Base-by-base conservation (phyloP, 164 flowering plant genomes). In the Hamamelis virginiana region DNA sequence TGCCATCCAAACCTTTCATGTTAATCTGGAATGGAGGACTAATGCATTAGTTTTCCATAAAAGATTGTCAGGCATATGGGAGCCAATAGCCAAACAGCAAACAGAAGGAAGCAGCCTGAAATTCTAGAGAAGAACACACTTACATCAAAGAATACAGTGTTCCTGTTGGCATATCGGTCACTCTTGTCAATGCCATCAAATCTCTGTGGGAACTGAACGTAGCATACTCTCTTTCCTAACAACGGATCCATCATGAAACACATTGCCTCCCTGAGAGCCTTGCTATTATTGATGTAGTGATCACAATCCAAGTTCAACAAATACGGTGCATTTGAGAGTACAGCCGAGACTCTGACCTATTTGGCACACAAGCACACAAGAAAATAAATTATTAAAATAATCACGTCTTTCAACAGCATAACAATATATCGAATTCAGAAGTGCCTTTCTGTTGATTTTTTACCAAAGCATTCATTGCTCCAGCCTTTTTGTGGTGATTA, bases 381-480 rank as follows among this genome's bases (percentile, higher is more conserved):
- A 33, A 33, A 33, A 33, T 33, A 33, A 33, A 33, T 33, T 33
- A 33, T 33, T 6, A 33, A 33, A 33, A 33, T 33, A 33, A 33
- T 33, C 41, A 33, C 41, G 6, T 33, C 41, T 14, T 23, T 23
- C 0, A 47, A 16, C 21, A 16, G 44, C 19, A 28, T 43, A 4
- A 45, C 43, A 51, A 62, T 14, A 62, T 23, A 28, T 25, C 18
- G 51, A 62, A 64, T 50, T 8, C 61, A 64, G 25, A 12, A 21
- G 48, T 6, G 11, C 45, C 8, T 18, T 43, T 28, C 41, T 33
- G 41, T 21, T 8, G 28, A 19, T 45, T 53, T 72, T 77, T 72
- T 77, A 87, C 91, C 80, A 87, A 68, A 57, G 91, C 76, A 84
- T 87, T 87, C 91, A 87, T 87, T 4, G 91, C 90, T 67, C 90